Evolutionary conservation across 179 eudicot species (phyloP).

Genomic region (Corrigiola litoralis): DNA sequence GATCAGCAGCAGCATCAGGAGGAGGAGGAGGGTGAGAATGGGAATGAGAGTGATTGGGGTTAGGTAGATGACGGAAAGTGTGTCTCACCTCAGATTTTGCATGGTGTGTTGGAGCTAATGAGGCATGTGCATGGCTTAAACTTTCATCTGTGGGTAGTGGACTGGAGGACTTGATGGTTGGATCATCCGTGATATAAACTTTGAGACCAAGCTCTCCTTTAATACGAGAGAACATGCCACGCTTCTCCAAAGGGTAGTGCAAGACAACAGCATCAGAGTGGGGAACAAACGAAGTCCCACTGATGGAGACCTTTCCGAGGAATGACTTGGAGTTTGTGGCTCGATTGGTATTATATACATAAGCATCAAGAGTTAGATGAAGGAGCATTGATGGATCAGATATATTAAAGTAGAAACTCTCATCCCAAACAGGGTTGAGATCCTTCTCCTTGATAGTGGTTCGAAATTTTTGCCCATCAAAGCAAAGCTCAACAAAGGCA

Average conservation of each 20-base stretch:
- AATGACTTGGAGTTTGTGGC: conserved; percentile 39
- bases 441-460: conserved; percentile 73
- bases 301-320: conserved; percentile 65
- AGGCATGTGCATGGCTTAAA: conserved; percentile 18
- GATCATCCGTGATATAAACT: conserved; percentile 75
- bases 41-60: conserved; percentile 26
- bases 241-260: conserved; percentile 73
- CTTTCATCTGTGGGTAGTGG: conserved; percentile 35
- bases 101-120: too few species aligned
- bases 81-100: conserved; percentile 51
- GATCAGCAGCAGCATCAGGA: conserved; percentile 7
- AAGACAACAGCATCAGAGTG: conserved; percentile 70
- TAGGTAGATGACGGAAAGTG: conserved; percentile 76
- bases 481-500: conserved; percentile 75
- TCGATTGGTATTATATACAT: conserved; percentile 40
- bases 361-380: conserved; percentile 64
- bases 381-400: conserved; percentile 56
- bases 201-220: conserved; percentile 90
- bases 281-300: conserved; percentile 70
- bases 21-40: conserved; percentile 20
- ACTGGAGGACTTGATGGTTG: conserved; percentile 62
- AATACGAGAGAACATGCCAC: conserved; percentile 55
- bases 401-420: conserved; percentile 70
- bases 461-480: conserved; percentile 66
- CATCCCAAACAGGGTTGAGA: conserved; percentile 77